Conservation (phyloP, 2,329 filamentous ascomycete species). For the Samsoniella hepiali region DNA sequence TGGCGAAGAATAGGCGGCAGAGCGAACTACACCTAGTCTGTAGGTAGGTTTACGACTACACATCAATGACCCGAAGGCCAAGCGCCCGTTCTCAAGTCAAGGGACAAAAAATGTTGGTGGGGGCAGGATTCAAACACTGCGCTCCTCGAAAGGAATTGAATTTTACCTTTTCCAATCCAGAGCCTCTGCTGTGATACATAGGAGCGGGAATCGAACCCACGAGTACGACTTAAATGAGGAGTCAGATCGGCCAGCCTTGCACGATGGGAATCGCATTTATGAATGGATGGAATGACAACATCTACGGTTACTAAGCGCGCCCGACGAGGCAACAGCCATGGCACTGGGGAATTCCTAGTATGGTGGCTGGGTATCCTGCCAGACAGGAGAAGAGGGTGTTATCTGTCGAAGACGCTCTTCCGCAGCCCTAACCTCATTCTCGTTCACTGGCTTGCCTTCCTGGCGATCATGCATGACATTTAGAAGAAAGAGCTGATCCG, state of each 20-base stretch:
- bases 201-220: too few species aligned
- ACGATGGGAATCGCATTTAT: too few species aligned
- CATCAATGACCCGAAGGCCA: background rate
- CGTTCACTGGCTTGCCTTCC: constrained; percentile 4
- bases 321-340: too few species aligned
- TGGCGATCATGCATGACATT: background rate
- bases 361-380: background rate
- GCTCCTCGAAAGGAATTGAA: background rate
- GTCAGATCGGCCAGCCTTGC: too few species aligned
- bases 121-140: background rate
- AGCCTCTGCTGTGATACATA: too few species aligned
- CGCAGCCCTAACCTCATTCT: background rate
- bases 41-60: background rate
- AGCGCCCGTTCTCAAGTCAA: background rate
- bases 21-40: too few species aligned
- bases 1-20: too few species aligned
- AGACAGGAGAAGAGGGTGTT: constrained; percentile 1
- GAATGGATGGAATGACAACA: too few species aligned
- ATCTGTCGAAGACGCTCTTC: background rate
- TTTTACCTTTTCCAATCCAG: background rate
- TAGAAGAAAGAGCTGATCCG: background rate
- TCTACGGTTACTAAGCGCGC: too few species aligned
- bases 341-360: background rate
- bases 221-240: too few species aligned
- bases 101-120: background rate